These are phyloP conservation scores for Gliomastix tumulicola DNA, from an alignment of 2,329 filamentous ascomycete species.

Conservation along the genomic window DNA sequence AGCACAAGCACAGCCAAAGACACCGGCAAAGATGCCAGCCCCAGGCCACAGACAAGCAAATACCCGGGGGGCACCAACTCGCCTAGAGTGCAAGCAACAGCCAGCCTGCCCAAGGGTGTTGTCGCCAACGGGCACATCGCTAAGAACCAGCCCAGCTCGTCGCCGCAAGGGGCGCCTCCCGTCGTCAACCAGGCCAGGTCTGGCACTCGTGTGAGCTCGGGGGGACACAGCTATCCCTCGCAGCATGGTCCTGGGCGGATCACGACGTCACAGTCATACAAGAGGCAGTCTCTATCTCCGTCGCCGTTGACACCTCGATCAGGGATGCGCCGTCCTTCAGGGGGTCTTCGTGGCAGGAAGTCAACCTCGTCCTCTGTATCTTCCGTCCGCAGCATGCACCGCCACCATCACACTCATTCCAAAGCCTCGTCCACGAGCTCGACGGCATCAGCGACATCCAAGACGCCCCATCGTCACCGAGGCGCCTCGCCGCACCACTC, in stretches of 20 bases:
- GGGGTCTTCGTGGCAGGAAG: slow-evolving; percentile 81
- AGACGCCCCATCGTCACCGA: slow-evolving; percentile 50
- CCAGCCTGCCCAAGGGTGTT: slow-evolving; percentile 40
- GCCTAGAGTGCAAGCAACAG: slow-evolving; percentile 26
- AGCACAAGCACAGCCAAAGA: slow-evolving; percentile 23
- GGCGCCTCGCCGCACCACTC: slow-evolving; percentile 78
- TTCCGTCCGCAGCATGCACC: slow-evolving; percentile 84
- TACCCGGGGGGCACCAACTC: slow-evolving; percentile 33
- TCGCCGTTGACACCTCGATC: slow-evolving; percentile 83
- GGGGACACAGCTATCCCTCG: neutral
- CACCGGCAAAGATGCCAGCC: slow-evolving; percentile 41
- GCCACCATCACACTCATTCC: slow-evolving; percentile 79
- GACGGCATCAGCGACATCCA: slow-evolving; percentile 65
- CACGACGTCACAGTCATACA: slow-evolving; percentile 37
- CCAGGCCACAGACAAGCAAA: slow-evolving; percentile 55
- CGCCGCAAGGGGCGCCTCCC: slow-evolving; percentile 1
- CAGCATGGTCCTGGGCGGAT: slow-evolving; percentile 18
- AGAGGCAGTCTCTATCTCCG: slow-evolving; percentile 77
- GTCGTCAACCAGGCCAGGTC: neutral
- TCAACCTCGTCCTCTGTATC: slow-evolving; percentile 95
- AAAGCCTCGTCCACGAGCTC: slow-evolving; percentile 93
- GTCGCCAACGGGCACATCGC: slow-evolving; percentile 42
- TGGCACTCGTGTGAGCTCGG: too few relatives aligned
- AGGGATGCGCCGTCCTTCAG: slow-evolving; percentile 75
- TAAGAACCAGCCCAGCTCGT: slow-evolving; percentile 14